Evolutionary conservation across 176 grass and related monocot genomes (phyloP), one percentile per base, ranked within the genome.

Genomic region (Carex parvula): DNA sequence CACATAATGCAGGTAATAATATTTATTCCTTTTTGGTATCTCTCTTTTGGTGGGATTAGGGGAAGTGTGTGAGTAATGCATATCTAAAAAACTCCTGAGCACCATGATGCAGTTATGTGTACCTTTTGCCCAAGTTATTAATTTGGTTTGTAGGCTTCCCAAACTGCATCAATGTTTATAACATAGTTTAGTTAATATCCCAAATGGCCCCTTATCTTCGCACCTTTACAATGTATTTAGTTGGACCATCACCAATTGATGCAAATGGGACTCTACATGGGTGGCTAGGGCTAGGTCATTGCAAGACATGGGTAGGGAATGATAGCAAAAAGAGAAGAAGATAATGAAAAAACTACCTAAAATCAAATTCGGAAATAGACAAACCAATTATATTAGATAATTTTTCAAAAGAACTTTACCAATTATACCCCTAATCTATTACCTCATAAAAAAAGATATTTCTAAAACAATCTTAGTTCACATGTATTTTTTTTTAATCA

Each of bases 1-100:
- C 89, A 90, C 77, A 87, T 88, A 60, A 70, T 90, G 85, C 89
- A 90, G 81, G 81, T 83, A 46, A 29, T 6, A 78, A 57, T 57
- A n/a, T 32, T 7, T 78, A 3, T 33, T 56, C 14, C 52, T 18
- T 56, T 10, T n/a, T 33, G 15, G 52, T 56, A 18, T 6, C 13
- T 78, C 2, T 77, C 50, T 57, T 78, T 33, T 57, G 73, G 24
- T 57, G 13, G 13, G 21, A 56, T 32, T 77, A 77, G 71, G 48
- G 15, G 50, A 78, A 24, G 24, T 57, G 17, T 33, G 24, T 33
- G 6, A 78, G 52, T 20, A 22, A 30, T 56, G 52, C 26, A 7
- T 22, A 33, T 78, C 52, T 55, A 17, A 55, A 78, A 71, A 71
- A 7, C 29, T 18, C 18, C 13, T 22, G 18, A 48, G 39, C 46